Conservation (phyloP, 352 stramenopile species). For the Pythium grandisporangium region DNA sequence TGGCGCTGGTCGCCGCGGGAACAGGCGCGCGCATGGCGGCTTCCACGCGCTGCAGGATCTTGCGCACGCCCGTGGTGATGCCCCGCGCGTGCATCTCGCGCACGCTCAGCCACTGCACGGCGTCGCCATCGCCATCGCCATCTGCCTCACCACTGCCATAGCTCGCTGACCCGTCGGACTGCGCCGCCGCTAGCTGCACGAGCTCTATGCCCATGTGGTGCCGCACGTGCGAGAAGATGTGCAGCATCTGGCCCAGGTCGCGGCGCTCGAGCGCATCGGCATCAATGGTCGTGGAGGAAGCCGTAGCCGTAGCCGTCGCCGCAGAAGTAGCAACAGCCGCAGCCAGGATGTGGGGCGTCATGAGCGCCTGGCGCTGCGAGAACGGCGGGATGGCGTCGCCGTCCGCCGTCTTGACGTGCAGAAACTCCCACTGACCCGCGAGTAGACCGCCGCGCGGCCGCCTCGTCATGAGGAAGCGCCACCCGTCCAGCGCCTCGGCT, state of each 20-base stretch:
- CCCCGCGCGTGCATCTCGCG: slow-evolving; percentile 65
- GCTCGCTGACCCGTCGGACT: too few relatives aligned
- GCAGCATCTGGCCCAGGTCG: slow-evolving; percentile 64
- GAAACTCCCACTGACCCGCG: slow-evolving; percentile 85
- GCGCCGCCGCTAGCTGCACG: slow-evolving; percentile 24
- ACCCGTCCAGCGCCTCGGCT: slow-evolving; percentile 15
- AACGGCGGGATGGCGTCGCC: slow-evolving; percentile 57
- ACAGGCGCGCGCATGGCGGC: background rate
- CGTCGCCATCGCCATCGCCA: slow-evolving; percentile 1
- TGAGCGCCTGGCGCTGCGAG: slow-evolving; percentile 45
- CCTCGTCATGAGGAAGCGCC: slow-evolving; percentile 75
- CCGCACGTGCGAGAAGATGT: slow-evolving; percentile 89
- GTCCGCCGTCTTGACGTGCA: slow-evolving; percentile 61
- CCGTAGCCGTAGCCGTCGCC: too few relatives aligned
- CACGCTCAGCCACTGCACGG: slow-evolving; percentile 66
- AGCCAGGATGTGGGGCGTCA: too few relatives aligned
- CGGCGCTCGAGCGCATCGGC: too few relatives aligned
- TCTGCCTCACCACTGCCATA: too few relatives aligned
- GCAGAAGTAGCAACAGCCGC: too few relatives aligned
- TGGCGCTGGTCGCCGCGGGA: background rate
- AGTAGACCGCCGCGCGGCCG: slow-evolving; percentile 64
- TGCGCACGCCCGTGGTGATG: slow-evolving; percentile 85
- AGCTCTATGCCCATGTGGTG: slow-evolving; percentile 88
- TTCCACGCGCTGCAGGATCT: slow-evolving; percentile 56
- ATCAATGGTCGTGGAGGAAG: too few relatives aligned